Base-by-base conservation (phyloP, 495 filamentous ascomycete genomes). In the Neurospora terricola region DNA sequence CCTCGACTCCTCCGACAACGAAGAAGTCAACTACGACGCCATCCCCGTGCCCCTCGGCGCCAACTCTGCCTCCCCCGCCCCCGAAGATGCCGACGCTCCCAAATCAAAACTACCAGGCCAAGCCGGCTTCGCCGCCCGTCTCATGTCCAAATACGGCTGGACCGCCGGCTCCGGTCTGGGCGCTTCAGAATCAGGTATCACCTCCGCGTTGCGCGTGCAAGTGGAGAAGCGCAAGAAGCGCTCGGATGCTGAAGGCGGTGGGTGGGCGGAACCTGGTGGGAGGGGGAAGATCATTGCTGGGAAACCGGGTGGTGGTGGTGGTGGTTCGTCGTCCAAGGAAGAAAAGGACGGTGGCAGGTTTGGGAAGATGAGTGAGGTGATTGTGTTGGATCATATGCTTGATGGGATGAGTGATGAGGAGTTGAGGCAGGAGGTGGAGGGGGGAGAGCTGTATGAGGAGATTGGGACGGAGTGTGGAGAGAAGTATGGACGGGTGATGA, bases 61-160 rank as follows among this genome's bases (percentile, higher is more conserved):
- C n/a, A n/a, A n/a, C n/a, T n/a, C n/a, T n/a, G n/a, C n/a, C n/a
- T n/a, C n/a, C n/a, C n/a, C n/a, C n/a, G n/a, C n/a, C n/a, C n/a
- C n/a, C n/a, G n/a, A n/a, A n/a, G n/a, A n/a, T n/a, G n/a, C n/a
- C n/a, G n/a, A n/a, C 21, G 18, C 78, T 30, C 74, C 86, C 36
- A 90, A 90, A 38, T 90, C 90, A 23, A 86, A 85, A 71, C 90
- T 91, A 12, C 93, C 94, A 0, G 92, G 93, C 12, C 92, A 97
- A 81, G 87, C 90, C 76, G 91, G 72, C 5, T 97, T 97, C 77
- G 96, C 94, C 4, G 86, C 92, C 72, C 91, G 94, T 34, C 86
- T 97, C 38, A 91, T 99, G 87, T 87, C 90, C 38, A 98, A 97
- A 76, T 94, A 96, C 80, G 96, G 96, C 70, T 97, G 94, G 93